phyloP scores from a whole-genome alignment of 208 protist genomes.

The Endotrypanum monterogeii region DNA sequence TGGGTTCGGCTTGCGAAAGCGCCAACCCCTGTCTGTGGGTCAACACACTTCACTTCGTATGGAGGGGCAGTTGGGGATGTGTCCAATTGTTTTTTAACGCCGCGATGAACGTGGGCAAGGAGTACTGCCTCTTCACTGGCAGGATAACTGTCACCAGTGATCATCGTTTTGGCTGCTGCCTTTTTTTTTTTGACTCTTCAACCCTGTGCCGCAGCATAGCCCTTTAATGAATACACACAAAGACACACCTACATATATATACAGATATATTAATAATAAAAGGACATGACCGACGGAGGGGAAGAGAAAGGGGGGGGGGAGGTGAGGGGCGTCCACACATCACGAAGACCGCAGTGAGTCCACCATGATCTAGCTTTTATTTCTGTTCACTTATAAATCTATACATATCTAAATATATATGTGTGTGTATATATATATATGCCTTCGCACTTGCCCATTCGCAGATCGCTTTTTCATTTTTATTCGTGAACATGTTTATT shows the following conservation, averaged over 20 bases:
- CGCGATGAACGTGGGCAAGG: neutral
- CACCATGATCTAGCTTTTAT: no score
- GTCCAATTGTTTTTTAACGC: neutral
- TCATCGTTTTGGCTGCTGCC: neutral
- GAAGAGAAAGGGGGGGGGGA: neutral
- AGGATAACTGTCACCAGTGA: neutral
- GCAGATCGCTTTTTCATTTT: no score
- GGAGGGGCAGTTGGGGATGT: neutral
- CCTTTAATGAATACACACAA: neutral
- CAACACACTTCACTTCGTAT: slow-evolving; percentile 25
- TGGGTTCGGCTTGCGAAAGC: slow-evolving; percentile 22
- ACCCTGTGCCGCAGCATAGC: neutral
- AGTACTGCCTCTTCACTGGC: neutral
- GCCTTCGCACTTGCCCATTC: no score
- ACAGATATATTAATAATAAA: no score
- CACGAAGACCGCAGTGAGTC: no score
- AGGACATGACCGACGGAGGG: no score
- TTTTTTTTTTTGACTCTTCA: neutral
- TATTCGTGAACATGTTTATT: no score
- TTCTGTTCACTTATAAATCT: no score
- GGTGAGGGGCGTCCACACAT: neutral
- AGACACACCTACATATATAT: neutral
- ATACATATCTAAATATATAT: neutral
- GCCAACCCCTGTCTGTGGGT: slow-evolving; percentile 30
- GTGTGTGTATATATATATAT: neutral